Conservation (phyloP, 495 filamentous ascomycete species). For the Terfezia claveryi region DNA sequence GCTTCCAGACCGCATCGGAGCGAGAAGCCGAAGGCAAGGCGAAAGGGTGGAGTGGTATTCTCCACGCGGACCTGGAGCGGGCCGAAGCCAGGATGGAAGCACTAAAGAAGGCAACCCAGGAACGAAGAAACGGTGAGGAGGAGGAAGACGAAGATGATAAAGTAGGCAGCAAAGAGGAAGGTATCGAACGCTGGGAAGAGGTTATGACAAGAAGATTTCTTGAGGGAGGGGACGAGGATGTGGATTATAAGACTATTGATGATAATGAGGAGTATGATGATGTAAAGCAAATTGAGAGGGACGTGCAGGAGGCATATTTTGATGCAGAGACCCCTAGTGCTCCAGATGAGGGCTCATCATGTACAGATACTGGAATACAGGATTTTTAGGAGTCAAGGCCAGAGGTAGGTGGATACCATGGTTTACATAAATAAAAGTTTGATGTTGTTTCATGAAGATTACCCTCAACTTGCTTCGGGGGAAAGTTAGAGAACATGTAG, state of each 20-base stretch:
- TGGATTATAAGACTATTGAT: constrained; percentile 48
- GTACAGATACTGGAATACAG: constrained; percentile 47
- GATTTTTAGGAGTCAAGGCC: constrained; percentile 32
- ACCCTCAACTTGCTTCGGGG: too few relatives aligned
- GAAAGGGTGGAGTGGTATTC: constrained; percentile 47
- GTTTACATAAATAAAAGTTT: too few relatives aligned
- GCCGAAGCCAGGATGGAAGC: constrained; percentile 52
- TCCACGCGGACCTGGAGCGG: constrained; percentile 46
- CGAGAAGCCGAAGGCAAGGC: constrained; percentile 45
- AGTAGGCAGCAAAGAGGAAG: constrained; percentile 41
- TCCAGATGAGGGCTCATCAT: constrained; percentile 36
- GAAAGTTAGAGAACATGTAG: too few relatives aligned
- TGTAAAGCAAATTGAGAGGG: constrained; percentile 27
- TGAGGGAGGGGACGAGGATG: constrained; percentile 43
- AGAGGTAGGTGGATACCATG: too few relatives aligned
- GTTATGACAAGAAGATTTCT: constrained; percentile 52
- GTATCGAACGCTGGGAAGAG: constrained; percentile 39
- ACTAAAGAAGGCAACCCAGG: constrained; percentile 19
- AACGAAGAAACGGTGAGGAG: constrained; percentile 25
- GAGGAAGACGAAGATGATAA: constrained; percentile 31
- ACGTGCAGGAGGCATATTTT: constrained; percentile 43
- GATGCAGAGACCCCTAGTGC: constrained; percentile 21
- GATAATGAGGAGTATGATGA: constrained; percentile 49
- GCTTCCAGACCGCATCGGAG: constrained; percentile 49
- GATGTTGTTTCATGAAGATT: too few relatives aligned